Conservation (phyloP, 371 early-diverging fungal genomes). For the Circinella umbellata region DNA sequence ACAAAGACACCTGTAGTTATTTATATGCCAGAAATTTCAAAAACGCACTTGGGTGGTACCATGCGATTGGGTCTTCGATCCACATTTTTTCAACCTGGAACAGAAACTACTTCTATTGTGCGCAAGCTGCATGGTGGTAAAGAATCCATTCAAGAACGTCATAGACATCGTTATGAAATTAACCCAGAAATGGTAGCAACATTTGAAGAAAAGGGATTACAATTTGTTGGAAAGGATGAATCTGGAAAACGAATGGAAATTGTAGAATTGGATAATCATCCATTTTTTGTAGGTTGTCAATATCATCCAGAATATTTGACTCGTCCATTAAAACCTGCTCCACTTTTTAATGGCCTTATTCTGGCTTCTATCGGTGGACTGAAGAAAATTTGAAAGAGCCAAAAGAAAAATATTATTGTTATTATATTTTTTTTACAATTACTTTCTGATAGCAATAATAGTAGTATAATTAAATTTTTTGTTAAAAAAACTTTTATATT, state of each 20-base stretch:
- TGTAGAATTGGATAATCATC: slow-evolving; percentile 91
- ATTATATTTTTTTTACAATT: too few relatives aligned
- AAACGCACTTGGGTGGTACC: slow-evolving; percentile 94
- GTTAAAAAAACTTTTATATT: too few relatives aligned
- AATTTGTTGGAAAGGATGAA: slow-evolving; percentile 94
- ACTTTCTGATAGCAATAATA: too few relatives aligned
- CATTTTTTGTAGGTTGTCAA: slow-evolving; percentile 97
- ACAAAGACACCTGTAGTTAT: slow-evolving; percentile 82
- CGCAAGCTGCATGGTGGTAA: slow-evolving; percentile 77
- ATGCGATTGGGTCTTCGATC: slow-evolving; percentile 95
- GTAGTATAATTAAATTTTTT: too few relatives aligned
- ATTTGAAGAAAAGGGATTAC: slow-evolving; percentile 87
- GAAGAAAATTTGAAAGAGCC: not conserved
- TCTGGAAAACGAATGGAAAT: slow-evolving; percentile 97
- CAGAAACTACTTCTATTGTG: slow-evolving; percentile 50
- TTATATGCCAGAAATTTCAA: slow-evolving; percentile 96
- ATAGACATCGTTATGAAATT: slow-evolving; percentile 99
- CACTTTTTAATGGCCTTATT: slow-evolving; percentile 94
- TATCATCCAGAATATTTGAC: slow-evolving; percentile 99
- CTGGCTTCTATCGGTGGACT: slow-evolving; percentile 74
- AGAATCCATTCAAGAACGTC: slow-evolving; percentile 86
- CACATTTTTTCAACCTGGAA: slow-evolving; percentile 80
- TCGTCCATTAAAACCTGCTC: slow-evolving; percentile 91
- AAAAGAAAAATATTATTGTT: too few relatives aligned
- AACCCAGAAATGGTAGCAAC: slow-evolving; percentile 82